Evolutionary conservation across 176 grass and related monocot genomes (phyloP).

Genomic region (Hsuehochloa calcarea): DNA sequence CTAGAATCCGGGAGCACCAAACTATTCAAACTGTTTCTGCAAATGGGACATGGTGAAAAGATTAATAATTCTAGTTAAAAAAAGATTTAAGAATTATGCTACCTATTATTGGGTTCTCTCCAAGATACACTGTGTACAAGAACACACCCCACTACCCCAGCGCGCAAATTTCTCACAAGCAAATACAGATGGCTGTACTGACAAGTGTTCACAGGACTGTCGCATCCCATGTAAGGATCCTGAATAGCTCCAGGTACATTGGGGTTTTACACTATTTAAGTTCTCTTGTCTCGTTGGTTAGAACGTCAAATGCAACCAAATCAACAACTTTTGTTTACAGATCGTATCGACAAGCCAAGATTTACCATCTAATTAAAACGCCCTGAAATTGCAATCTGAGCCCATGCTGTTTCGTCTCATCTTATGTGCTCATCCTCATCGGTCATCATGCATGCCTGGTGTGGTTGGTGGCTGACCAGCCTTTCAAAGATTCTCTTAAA

Average conservation of each 20-base stretch:
- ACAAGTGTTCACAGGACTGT: background rate
- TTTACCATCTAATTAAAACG: background rate
- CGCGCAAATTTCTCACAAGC: background rate
- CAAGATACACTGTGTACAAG: background rate
- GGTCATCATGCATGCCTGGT: background rate
- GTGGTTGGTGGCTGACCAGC: background rate
- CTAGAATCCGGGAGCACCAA: background rate
- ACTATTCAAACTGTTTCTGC: background rate
- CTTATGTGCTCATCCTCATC: background rate
- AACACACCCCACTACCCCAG: background rate
- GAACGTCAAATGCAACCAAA: background rate
- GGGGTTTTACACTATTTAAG: background rate
- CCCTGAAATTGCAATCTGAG: no score
- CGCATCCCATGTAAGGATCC: no score
- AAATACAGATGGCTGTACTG: background rate
- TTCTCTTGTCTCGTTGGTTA: background rate
- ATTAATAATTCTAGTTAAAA: background rate
- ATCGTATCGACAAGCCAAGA: background rate
- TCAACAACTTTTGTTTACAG: no score
- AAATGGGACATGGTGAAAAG: background rate
- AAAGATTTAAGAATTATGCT: background rate
- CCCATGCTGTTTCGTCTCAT: background rate
- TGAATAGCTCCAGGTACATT: background rate
- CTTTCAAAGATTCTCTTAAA: constrained; percentile 32
- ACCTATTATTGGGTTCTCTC: background rate